Conservation (phyloP, 768 basidiomycete species). For the Psilocybe subaeruginosa region DNA sequence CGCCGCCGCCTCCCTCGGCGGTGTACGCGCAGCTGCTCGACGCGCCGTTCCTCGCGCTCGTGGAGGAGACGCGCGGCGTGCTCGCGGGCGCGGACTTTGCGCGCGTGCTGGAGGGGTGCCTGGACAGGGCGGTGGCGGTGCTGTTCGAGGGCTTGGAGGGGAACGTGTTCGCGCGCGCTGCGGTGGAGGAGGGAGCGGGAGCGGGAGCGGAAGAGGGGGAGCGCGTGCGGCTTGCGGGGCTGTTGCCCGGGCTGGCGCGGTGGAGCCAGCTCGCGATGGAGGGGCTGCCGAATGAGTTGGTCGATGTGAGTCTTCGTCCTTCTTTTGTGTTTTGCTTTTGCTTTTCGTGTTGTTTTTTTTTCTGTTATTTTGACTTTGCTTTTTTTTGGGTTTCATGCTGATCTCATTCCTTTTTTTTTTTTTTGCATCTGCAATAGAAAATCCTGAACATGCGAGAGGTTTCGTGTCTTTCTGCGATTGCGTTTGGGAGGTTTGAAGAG, state of each 20-base stretch:
- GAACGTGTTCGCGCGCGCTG: slow-evolving; percentile 52
- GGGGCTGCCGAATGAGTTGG: slow-evolving; percentile 75
- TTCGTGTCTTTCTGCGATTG: slow-evolving; percentile 68
- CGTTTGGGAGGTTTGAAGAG: slow-evolving; percentile 72
- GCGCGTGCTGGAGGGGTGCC: slow-evolving; percentile 67
- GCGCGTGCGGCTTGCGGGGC: slow-evolving; percentile 71
- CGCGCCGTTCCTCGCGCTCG: slow-evolving; percentile 60
- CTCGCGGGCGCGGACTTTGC: slow-evolving; percentile 72
- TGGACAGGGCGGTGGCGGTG: slow-evolving; percentile 70
- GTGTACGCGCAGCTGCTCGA: slow-evolving; percentile 34
- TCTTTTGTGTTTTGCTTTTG: slow-evolving; percentile 23
- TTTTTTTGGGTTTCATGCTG: slow-evolving; percentile 12
- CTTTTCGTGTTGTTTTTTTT: slow-evolving; percentile 1
- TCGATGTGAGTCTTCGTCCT: slow-evolving; percentile 64
- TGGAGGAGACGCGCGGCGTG: slow-evolving; percentile 68
- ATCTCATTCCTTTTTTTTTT: not conserved
- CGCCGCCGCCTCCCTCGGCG: slow-evolving; percentile 26
- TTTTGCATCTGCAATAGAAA: slow-evolving; percentile 46
- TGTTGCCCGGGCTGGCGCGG: slow-evolving; percentile 78
- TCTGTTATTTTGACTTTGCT: not conserved
- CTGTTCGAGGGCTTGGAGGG: slow-evolving; percentile 66
- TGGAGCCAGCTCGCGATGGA: slow-evolving; percentile 77
- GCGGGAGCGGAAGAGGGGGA: slow-evolving; percentile 37
- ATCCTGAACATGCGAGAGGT: slow-evolving; percentile 67
- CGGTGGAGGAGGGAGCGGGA: slow-evolving; percentile 8